Evolutionary conservation across 2,329 filamentous ascomycete species (phyloP).

Genomic region (Chaetomiaceae sp.): DNA sequence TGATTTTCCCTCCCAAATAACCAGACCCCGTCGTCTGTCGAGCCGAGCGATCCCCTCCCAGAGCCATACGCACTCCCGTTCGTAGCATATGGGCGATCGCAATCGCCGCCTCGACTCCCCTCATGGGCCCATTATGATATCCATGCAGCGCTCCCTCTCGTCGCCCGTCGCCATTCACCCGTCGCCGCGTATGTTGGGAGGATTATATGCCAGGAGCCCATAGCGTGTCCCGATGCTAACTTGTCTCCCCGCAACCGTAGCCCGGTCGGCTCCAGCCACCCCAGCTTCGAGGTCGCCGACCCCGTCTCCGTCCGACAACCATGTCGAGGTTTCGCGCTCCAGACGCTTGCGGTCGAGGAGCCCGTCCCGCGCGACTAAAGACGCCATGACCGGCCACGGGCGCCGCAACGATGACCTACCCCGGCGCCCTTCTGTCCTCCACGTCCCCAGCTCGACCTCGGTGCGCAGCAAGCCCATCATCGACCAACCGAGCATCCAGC

Average conservation of each 20-base stretch:
- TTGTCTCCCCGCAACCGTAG: conserved; percentile 32
- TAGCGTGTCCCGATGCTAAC: conserved; percentile 21
- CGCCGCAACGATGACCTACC: conserved; percentile 44
- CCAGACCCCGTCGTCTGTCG: not conserved
- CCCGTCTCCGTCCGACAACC: conserved; percentile 47
- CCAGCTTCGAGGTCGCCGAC: conserved; percentile 52
- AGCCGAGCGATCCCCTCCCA: not conserved
- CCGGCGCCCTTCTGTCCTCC: conserved; percentile 38
- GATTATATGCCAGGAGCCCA: conserved; percentile 5
- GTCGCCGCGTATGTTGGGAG: conserved; percentile 54
- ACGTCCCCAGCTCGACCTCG: conserved; percentile 35
- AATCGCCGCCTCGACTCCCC: conserved; percentile 26
- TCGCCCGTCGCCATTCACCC: conserved; percentile 57
- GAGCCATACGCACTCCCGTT: conserved; percentile 12
- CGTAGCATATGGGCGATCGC: conserved; percentile 29
- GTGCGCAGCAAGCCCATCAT: conserved; percentile 47
- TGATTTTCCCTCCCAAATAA: too few species aligned
- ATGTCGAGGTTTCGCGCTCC: conserved; percentile 47
- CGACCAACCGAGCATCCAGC: conserved; percentile 39
- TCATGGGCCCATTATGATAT: conserved; percentile 54
- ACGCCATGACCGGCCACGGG: conserved; percentile 40
- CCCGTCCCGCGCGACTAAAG: conserved; percentile 45
- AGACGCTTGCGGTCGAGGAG: conserved; percentile 52
- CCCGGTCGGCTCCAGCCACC: conserved; percentile 48
- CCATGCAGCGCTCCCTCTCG: conserved; percentile 59